phyloP scores from a whole-genome alignment of 139 green algal species.

The Auxenochlorella pyrenoidosa region DNA sequence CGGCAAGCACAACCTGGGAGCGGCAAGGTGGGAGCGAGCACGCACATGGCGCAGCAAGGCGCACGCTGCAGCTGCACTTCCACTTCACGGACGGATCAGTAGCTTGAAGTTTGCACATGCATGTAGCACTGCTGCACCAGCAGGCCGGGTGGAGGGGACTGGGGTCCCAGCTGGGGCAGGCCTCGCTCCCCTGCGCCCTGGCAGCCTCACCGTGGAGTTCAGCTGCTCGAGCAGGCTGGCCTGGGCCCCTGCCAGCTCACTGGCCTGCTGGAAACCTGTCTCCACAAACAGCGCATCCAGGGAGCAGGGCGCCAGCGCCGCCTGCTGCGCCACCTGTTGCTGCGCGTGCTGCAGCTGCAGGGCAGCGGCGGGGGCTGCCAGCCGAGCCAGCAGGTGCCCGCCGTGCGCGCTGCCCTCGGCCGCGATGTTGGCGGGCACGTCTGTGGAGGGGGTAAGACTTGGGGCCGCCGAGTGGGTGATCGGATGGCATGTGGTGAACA shows the following conservation, averaged over 20 bases:
- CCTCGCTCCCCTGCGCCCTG: not conserved
- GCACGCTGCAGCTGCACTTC: not conserved
- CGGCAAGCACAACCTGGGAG: no score
- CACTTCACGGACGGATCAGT: no score
- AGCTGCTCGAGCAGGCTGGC: constrained; percentile 42
- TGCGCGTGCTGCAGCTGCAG: not conserved
- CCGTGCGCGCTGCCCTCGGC: constrained; percentile 18
- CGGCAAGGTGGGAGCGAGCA: not conserved
- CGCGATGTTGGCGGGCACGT: constrained; percentile 25
- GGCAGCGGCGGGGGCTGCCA: not conserved
- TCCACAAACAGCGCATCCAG: constrained; percentile 50
- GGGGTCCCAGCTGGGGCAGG: no score
- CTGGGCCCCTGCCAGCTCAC: constrained; percentile 11
- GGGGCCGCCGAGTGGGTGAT: not conserved
- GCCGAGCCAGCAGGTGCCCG: constrained; percentile 6
- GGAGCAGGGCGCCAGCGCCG: not conserved
- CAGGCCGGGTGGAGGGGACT: no score
- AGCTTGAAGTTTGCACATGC: no score
- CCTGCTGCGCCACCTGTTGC: not conserved
- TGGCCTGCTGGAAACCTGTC: constrained; percentile 36
- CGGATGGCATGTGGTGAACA: no score
- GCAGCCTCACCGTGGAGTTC: constrained; percentile 24
- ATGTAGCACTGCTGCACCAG: not conserved
- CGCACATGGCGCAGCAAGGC: not conserved
- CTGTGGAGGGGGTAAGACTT: not conserved